Conservation (phyloP, 371 early-diverging fungal species). For the Quaeritorhiza haematococci region DNA sequence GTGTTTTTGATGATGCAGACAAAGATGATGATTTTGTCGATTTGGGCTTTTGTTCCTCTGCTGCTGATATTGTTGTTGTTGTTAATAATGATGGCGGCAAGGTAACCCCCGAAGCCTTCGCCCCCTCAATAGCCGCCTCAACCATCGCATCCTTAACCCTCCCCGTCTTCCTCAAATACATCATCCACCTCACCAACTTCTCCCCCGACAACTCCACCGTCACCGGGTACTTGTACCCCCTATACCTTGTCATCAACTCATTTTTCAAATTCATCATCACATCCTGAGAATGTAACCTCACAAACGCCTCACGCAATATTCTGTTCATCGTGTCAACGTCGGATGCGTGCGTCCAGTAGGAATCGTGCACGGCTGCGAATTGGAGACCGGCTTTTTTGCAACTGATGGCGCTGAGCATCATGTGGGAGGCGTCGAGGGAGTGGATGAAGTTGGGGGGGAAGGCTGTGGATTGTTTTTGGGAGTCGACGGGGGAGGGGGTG, state of each 20-base stretch:
- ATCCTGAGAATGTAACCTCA: slow-evolving; percentile 74
- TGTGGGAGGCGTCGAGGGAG: slow-evolving; percentile 95
- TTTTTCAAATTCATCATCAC: slow-evolving; percentile 77
- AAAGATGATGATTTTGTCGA: no score
- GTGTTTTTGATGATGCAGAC: no score
- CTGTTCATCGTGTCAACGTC: slow-evolving; percentile 83
- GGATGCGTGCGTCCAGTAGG: slow-evolving; percentile 96
- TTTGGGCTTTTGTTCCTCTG: slow-evolving; percentile 9
- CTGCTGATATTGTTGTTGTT: no score
- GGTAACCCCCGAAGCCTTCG: slow-evolving; percentile 27
- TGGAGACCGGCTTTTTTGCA: slow-evolving; percentile 73
- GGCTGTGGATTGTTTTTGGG: slow-evolving; percentile 87
- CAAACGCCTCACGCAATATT: slow-evolving; percentile 86
- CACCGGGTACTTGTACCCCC: slow-evolving; percentile 63
- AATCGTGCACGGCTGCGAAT: slow-evolving; percentile 96
- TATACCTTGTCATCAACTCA: slow-evolving; percentile 83
- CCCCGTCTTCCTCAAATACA: slow-evolving; percentile 27
- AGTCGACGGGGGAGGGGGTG: slow-evolving; percentile 75
- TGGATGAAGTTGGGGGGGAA: slow-evolving; percentile 99
- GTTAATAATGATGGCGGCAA: no score
- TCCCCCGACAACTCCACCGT: slow-evolving; percentile 18
- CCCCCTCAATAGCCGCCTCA: background rate
- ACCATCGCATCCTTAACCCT: slow-evolving; percentile 8
- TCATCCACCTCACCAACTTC: slow-evolving; percentile 20
- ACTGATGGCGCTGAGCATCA: slow-evolving; percentile 86